These are phyloP conservation scores for Mortierella sp. DNA, from an alignment of 371 early-diverging fungal species.

Conservation along the genomic window DNA sequence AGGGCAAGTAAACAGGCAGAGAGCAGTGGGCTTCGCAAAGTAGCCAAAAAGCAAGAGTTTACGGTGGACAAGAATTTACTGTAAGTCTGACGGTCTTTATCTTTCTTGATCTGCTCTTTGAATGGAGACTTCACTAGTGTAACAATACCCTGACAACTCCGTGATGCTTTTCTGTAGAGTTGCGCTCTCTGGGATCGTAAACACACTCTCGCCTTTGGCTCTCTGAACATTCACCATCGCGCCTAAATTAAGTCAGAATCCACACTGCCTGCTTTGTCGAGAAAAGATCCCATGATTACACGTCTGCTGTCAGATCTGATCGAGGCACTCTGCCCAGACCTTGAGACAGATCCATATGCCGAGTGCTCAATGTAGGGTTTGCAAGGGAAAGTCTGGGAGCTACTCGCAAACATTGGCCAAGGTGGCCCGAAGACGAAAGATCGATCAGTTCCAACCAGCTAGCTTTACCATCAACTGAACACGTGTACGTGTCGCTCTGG, in stretches of 20 bases:
- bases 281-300: background rate
- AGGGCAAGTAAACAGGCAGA: too few species aligned
- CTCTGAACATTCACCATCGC: background rate
- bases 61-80: background rate
- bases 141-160: background rate
- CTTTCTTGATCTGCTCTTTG: background rate
- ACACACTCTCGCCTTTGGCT: background rate
- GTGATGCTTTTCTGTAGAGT: too few species aligned
- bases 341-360: background rate
- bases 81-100: background rate
- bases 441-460: background rate
- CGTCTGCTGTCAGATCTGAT: background rate
- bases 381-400: background rate
- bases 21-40: background rate
- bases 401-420: background rate
- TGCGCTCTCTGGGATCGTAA: background rate
- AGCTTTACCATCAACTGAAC: background rate
- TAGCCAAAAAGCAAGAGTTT: background rate
- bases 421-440: background rate
- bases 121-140: background rate
- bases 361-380: background rate
- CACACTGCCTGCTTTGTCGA: background rate
- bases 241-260: background rate
- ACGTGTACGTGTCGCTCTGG: slow-evolving; percentile 1
- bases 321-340: background rate